A percentile compares a stretch with the other conserved stretches of the same genome.
Evolutionary conservation across 2,329 filamentous ascomycete species (phyloP).

Genomic region (Periconia digitata): DNA sequence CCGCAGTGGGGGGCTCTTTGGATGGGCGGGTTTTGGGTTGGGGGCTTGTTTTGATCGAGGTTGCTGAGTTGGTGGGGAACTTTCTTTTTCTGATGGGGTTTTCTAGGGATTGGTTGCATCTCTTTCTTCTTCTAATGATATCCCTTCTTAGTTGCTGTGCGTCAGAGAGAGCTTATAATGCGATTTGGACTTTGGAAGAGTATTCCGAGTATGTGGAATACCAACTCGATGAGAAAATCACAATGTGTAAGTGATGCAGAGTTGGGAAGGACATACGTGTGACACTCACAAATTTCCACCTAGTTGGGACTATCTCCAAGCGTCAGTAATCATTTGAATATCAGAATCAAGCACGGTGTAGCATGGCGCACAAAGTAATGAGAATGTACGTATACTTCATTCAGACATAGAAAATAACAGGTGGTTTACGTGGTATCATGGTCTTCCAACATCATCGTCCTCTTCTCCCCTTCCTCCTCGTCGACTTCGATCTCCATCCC

Average conservation of each 20-base stretch:
- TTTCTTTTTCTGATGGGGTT: background rate
- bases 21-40: conserved; percentile 51
- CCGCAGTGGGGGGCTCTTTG: conserved; percentile 52
- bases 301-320: too few species aligned
- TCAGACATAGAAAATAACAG: background rate
- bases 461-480: background rate
- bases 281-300: background rate
- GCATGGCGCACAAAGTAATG: background rate
- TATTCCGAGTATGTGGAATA: too few species aligned
- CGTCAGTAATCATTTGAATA: background rate
- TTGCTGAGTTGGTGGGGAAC: background rate
- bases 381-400: conserved; percentile 2
- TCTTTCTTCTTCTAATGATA: background rate
- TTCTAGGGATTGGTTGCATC: too few species aligned
- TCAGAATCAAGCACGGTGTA: background rate
- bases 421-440: conserved; percentile 1
- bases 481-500: conserved; percentile 21
- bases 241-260: too few species aligned
- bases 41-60: conserved; percentile 19
- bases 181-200: background rate
- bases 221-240: too few species aligned
- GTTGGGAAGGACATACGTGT: too few species aligned
- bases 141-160: background rate
- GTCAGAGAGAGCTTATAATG: background rate
- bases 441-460: background rate